Evolutionary conservation across 257 asterid genomes (phyloP).

Genomic region (Ilex aquifolium): DNA sequence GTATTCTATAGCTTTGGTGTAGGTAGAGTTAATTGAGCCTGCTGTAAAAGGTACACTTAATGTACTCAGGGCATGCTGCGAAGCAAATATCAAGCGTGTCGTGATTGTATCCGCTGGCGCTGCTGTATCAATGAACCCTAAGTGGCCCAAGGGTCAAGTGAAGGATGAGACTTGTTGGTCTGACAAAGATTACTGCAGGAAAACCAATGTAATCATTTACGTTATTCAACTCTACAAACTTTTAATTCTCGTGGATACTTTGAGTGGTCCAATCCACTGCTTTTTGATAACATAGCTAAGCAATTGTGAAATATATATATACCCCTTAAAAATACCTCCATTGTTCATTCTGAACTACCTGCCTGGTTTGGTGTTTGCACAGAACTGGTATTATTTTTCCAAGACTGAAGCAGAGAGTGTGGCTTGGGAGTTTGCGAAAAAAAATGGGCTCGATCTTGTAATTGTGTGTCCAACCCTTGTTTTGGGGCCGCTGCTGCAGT

Average conservation of each 20-base stretch:
- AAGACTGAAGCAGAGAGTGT: slow-evolving; percentile 69
- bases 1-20: slow-evolving; percentile 18
- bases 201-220: slow-evolving; percentile 39
- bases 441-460: slow-evolving; percentile 47
- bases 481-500: slow-evolving; percentile 70
- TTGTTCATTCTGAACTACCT: not conserved
- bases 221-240: not conserved
- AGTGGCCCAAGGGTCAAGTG: slow-evolving; percentile 48
- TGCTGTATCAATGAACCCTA: slow-evolving; percentile 55
- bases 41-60: slow-evolving; percentile 68
- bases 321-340: too few species aligned
- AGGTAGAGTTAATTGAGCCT: slow-evolving; percentile 78
- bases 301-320: too few species aligned
- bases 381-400: slow-evolving; percentile 80
- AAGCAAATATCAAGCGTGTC: slow-evolving; percentile 48
- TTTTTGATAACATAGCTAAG: not conserved
- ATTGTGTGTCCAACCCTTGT: slow-evolving; percentile 56
- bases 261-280: not conserved
- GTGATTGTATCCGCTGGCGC: slow-evolving; percentile 63
- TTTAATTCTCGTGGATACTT: too few species aligned
- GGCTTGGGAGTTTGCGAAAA: slow-evolving; percentile 59
- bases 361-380: slow-evolving; percentile 11
- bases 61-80: slow-evolving; percentile 73
- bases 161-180: slow-evolving; percentile 84
- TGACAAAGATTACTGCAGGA: slow-evolving; percentile 65